These are phyloP conservation scores for Populus tomentosa DNA, from an alignment of 441 rosid genomes.

Conservation along the genomic window DNA sequence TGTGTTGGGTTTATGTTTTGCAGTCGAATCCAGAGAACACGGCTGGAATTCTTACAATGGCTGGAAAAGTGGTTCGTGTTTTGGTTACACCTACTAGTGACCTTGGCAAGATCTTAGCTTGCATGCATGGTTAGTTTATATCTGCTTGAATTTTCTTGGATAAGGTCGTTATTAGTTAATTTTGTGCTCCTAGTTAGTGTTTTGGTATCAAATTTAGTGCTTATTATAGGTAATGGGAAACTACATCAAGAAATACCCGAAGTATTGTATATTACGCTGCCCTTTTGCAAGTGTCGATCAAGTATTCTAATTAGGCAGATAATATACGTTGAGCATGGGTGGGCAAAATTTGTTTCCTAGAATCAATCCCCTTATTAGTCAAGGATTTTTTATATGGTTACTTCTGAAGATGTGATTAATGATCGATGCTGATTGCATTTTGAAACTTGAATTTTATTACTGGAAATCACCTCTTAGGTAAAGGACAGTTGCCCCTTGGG, in stretches of 20 bases:
- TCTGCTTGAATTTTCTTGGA: not conserved
- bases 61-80: constrained; percentile 84
- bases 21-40: constrained; percentile 96
- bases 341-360: no score
- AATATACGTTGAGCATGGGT: no score
- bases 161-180: not conserved
- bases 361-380: no score
- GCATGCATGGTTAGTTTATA: constrained; percentile 63
- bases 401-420: no score
- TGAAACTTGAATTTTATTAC: no score
- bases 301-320: no score
- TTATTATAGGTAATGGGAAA: not conserved
- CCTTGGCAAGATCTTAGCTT: constrained; percentile 82
- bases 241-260: not conserved
- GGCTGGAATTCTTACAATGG: constrained; percentile 81
- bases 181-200: not conserved
- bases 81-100: constrained; percentile 89
- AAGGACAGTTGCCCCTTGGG: no score
- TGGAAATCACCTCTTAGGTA: no score
- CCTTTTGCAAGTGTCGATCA: not conserved
- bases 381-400: no score
- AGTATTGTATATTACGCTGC: not conserved
- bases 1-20: constrained; percentile 13
- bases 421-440: no score
- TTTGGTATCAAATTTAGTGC: not conserved